A percentile compares a stretch with the other conserved stretches of the same genome.
phyloP scores from a whole-genome alignment of 2,329 filamentous ascomycete genomes.

The Hirsutella minnesotensis region DNA sequence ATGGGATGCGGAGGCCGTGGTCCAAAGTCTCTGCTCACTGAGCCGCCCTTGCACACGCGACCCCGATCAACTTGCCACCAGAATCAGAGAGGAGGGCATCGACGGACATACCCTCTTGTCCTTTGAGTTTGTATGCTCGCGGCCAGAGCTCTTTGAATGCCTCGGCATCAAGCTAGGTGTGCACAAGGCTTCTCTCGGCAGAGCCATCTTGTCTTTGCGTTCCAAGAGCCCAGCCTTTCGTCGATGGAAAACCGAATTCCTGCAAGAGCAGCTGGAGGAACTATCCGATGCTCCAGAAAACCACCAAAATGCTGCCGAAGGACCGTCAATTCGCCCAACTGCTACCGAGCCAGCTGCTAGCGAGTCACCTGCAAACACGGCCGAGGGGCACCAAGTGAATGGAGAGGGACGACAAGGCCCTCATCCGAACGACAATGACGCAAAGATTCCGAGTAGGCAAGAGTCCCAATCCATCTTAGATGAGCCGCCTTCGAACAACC shows the following conservation, averaged over 20 bases:
- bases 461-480: too few species aligned
- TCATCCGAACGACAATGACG: too few species aligned
- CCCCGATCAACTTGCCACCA: conserved; percentile 35
- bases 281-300: neutral
- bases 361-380: too few species aligned
- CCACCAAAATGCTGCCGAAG: neutral
- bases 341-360: too few species aligned
- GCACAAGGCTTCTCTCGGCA: conserved; percentile 44
- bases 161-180: conserved; percentile 46
- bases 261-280: neutral
- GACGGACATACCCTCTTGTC: conserved; percentile 54
- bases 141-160: conserved; percentile 37
- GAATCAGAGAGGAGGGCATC: conserved; percentile 49
- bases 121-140: conserved; percentile 34
- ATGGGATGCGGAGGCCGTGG: conserved; percentile 60
- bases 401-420: too few species aligned
- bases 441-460: too few species aligned
- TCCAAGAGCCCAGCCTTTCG: conserved; percentile 36
- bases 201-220: conserved; percentile 46
- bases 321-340: too few species aligned
- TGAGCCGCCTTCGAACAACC: too few species aligned
- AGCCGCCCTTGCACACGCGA: conserved; percentile 39
- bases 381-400: too few species aligned
- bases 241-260: conserved; percentile 12
- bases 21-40: conserved; percentile 49